Evolutionary conservation across 441 rosid species (phyloP).

Genomic region (Gossypium schwendimanii): DNA sequence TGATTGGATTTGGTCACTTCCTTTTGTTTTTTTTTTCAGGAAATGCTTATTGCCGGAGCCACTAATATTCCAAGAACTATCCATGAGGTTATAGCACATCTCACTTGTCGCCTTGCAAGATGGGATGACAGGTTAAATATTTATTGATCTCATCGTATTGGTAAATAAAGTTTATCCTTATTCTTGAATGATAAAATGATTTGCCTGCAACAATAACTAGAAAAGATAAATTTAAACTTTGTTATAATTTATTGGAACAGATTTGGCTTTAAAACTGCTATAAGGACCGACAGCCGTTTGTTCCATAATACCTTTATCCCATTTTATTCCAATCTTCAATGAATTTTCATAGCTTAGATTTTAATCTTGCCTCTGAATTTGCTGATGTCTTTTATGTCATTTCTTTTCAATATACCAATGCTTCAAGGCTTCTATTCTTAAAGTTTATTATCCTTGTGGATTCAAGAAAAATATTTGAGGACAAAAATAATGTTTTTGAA

Average conservation of each 20-base stretch:
- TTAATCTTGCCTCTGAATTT: no score
- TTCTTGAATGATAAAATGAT: neutral
- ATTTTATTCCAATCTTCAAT: neutral
- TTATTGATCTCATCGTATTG: neutral
- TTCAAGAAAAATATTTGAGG: no score
- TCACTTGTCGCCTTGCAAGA: slow-evolving; percentile 48
- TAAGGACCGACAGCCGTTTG: neutral
- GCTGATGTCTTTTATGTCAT: no score
- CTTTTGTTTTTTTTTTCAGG: slow-evolving; percentile 22
- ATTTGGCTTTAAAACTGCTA: neutral
- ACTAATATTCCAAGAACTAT: slow-evolving; percentile 33
- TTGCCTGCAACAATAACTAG: neutral
- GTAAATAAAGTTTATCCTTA: neutral
- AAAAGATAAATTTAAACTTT: neutral
- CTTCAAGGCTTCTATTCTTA: no score
- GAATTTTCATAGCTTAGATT: no score
- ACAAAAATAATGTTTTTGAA: no score
- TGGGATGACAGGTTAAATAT: slow-evolving; percentile 57
- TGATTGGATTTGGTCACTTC: slow-evolving; percentile 5
- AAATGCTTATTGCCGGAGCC: slow-evolving; percentile 49
- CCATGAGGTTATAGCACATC: slow-evolving; percentile 49
- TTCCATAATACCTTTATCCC: neutral
- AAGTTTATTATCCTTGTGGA: no score
- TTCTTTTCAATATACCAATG: no score
- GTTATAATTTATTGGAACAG: neutral